A percentile compares a stretch with the other conserved stretches of the same genome.
These are phyloP conservation scores for Leccinum colubrinum DNA, from an alignment of 1,284 basidiomycete species.

Conservation along the genomic window DNA sequence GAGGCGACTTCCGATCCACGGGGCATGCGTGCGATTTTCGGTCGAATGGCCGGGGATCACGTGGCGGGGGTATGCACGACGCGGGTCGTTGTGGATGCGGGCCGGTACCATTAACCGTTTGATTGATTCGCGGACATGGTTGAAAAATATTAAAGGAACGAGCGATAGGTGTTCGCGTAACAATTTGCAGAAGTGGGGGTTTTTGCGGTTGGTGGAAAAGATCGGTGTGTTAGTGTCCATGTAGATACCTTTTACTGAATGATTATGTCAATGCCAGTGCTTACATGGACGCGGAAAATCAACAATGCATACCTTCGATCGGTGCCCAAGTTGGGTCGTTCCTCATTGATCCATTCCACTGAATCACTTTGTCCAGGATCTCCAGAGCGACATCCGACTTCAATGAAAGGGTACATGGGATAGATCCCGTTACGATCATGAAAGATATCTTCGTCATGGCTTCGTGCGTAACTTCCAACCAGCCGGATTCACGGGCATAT, in stretches of 20 bases:
- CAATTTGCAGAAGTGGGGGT: neutral
- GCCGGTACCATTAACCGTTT: neutral
- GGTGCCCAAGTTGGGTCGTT: neutral
- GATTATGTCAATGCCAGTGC: neutral
- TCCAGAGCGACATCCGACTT: neutral
- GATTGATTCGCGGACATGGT: neutral
- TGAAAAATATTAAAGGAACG: neutral
- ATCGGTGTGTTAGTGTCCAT: neutral
- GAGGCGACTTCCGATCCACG: no score
- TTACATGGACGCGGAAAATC: neutral
- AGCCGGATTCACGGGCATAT: neutral
- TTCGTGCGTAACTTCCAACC: neutral
- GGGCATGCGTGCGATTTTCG: neutral
- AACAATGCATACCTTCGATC: neutral
- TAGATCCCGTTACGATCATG: neutral
- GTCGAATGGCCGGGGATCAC: neutral
- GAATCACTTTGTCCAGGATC: neutral
- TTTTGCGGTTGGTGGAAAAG: neutral
- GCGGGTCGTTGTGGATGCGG: neutral
- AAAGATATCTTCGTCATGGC: neutral
- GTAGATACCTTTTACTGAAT: neutral
- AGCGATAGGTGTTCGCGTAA: neutral
- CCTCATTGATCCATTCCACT: neutral
- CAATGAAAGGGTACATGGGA: neutral
- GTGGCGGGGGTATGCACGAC: neutral